Percentiles rank a stretch among this genome's conserved stretches.
Evolutionary conservation across 2,329 filamentous ascomycete genomes (phyloP).

Genomic region (Cucurbitaria berberidis): DNA sequence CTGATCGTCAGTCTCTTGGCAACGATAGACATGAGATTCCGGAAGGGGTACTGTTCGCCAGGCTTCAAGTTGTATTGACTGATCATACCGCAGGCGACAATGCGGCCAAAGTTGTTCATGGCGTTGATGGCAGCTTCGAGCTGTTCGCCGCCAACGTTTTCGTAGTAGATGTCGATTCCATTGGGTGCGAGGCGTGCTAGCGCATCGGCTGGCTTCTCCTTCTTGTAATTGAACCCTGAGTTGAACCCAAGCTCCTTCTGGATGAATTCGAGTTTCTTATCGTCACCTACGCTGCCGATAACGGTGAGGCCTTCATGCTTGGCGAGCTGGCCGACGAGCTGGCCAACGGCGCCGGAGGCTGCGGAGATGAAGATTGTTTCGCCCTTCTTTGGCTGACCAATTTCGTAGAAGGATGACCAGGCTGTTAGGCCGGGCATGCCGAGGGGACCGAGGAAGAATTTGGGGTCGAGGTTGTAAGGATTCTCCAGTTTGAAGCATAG

Average conservation of each 20-base stretch:
- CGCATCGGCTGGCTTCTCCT: conserved; percentile 71
- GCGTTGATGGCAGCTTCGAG: conserved; percentile 69
- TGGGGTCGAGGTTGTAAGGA: conserved; percentile 69
- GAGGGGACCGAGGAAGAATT: conserved; percentile 74
- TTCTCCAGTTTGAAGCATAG: conserved; percentile 67
- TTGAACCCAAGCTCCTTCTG: conserved; percentile 73
- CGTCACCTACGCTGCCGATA: conserved; percentile 78
- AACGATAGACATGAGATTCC: conserved; percentile 70
- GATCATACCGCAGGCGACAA: conserved; percentile 70
- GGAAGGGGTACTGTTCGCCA: conserved; percentile 68
- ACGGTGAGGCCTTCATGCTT: conserved; percentile 81
- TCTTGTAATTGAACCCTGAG: conserved; percentile 87
- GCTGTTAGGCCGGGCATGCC: conserved; percentile 81
- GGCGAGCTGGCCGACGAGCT: conserved; percentile 81
- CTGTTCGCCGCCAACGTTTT: conserved; percentile 79
- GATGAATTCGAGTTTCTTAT: conserved; percentile 81
- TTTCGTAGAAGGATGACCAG: conserved; percentile 75
- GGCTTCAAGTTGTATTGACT: conserved; percentile 73
- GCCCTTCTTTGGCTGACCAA: conserved; percentile 75
- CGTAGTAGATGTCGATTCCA: conserved; percentile 83
- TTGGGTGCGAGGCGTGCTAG: conserved; percentile 74
- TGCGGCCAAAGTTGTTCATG: conserved; percentile 70
- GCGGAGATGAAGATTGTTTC: conserved; percentile 84
- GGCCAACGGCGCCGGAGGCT: conserved; percentile 81
- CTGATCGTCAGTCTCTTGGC: conserved; percentile 71